A percentile compares a stretch with the other conserved stretches of the same genome.
These are phyloP conservation scores for Collybiopsis luxurians DNA, from an alignment of 768 basidiomycete species.

Conservation along the genomic window DNA sequence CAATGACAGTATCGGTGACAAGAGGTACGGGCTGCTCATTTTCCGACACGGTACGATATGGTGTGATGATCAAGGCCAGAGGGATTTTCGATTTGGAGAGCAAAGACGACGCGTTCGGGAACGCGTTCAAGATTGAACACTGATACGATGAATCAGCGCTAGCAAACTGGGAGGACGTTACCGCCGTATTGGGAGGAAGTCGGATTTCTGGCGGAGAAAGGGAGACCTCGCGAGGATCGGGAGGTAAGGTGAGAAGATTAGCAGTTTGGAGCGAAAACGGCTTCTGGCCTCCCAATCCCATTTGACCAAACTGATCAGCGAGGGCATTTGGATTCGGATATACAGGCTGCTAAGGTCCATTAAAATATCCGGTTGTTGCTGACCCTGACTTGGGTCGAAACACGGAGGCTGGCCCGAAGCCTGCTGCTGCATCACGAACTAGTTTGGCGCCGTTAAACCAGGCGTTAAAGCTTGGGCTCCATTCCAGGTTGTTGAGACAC, in stretches of 20 bases:
- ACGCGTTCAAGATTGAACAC: slow-evolving; percentile 86
- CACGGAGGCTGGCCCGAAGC: slow-evolving; percentile 31
- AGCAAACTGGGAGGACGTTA: slow-evolving; percentile 74
- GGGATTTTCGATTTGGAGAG: slow-evolving; percentile 90
- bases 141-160: slow-evolving; percentile 92
- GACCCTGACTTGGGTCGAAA: slow-evolving; percentile 27
- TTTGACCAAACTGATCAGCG: slow-evolving; percentile 83
- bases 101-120: slow-evolving; percentile 87
- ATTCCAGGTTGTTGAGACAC: slow-evolving; percentile 27
- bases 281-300: slow-evolving; percentile 81
- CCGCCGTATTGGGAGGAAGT: slow-evolving; percentile 79
- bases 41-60: slow-evolving; percentile 82
- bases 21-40: slow-evolving; percentile 85
- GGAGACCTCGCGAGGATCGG: slow-evolving; percentile 83
- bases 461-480: slow-evolving; percentile 70
- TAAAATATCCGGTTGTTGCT: slow-evolving; percentile 46
- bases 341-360: slow-evolving; percentile 30
- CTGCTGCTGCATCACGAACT: slow-evolving; percentile 57
- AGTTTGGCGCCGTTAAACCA: slow-evolving; percentile 69
- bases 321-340: slow-evolving; percentile 55
- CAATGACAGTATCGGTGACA: slow-evolving; percentile 91
- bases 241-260: slow-evolving; percentile 90
- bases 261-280: slow-evolving; percentile 79
- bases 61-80: slow-evolving; percentile 84
- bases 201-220: slow-evolving; percentile 86